A percentile compares a stretch with the other conserved stretches of the same genome.
Evolutionary conservation across 116 monocot genomes (phyloP).

Genomic region (Trichopus zeylanicus): DNA sequence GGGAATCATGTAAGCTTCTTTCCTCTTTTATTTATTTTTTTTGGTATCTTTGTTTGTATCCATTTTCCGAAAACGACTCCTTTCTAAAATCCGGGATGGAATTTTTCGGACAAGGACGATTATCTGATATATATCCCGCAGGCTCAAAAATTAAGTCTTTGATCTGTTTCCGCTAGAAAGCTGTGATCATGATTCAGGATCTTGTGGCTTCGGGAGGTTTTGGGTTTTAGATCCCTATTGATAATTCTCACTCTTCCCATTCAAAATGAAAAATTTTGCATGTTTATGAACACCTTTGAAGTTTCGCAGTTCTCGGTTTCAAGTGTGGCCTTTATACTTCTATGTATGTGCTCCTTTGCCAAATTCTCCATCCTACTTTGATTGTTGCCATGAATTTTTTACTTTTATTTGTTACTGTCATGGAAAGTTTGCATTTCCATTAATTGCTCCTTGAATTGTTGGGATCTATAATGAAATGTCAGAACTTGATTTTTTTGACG

Average conservation of each 20-base stretch:
- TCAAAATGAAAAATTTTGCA: too few species aligned
- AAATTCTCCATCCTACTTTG: background rate
- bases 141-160: background rate
- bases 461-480: background rate
- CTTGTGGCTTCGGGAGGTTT: slow-evolving; percentile 2
- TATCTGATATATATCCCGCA: background rate
- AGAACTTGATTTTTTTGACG: background rate
- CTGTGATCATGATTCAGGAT: background rate
- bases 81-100: too few species aligned
- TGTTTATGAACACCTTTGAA: too few species aligned
- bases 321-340: background rate
- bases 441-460: background rate
- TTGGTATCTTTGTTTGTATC: too few species aligned
- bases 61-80: too few species aligned
- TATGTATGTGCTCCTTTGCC: background rate
- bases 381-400: background rate
- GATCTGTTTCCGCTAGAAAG: background rate
- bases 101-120: background rate
- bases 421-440: background rate
- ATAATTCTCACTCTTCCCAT: background rate
- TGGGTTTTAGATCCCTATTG: background rate
- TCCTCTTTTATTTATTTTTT: too few species aligned
- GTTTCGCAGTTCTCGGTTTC: background rate
- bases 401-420: background rate
- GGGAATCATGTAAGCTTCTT: background rate